Base-by-base conservation (phyloP, 1,284 basidiomycete genomes). In the Boletus coffeatus region DNA sequence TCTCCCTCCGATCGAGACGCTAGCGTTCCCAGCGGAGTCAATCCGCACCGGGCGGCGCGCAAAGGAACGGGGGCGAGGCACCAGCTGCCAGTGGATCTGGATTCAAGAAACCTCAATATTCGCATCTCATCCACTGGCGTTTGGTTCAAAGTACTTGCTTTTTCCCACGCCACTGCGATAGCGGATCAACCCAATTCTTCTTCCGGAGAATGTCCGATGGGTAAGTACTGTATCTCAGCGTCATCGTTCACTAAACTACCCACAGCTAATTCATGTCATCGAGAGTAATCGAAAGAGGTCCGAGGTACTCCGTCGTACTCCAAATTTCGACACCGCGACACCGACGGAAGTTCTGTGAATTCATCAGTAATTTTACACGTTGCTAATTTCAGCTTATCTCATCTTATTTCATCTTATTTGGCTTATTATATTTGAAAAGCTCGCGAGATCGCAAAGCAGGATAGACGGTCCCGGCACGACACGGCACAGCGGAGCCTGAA, bases 1-100 rank as follows among this genome's bases (percentile, higher is more conserved):
- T 62, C 56, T 11, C 11, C 5, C 63, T 62, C 67, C 32, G 61
- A 68, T 66, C 60, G 68, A 60, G 61, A 58, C 41, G 43, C 56
- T 57, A 56, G 34, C 21, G 3, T 66, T 68, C 56, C 65, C 59
- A 55, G 50, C 56, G 62, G 68, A 41, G 18, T 58, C n/a, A 64
- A 46, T 56, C 52, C 43, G 37, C 50, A 53, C 37, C 34, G 55
- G 57, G 62, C 61, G 32, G n/a, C 53, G 18, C 16, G 21, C 53
- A 25, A n/a, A 39, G 48, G 63, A 66, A 69, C 32, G 61, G 43
- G 63, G 37, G n/a, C 67, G 58, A 67, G 37, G 58, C 56, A 57
- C 52, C 50, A 9, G 25, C 4, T 25, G 25, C 25, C 25, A 25
- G 25, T 18, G 21, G 3, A 48, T 48, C 46, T 50, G 46, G 46